Conservation (phyloP, 2,329 filamentous ascomycete species). For the Nectriaceae sp. region DNA sequence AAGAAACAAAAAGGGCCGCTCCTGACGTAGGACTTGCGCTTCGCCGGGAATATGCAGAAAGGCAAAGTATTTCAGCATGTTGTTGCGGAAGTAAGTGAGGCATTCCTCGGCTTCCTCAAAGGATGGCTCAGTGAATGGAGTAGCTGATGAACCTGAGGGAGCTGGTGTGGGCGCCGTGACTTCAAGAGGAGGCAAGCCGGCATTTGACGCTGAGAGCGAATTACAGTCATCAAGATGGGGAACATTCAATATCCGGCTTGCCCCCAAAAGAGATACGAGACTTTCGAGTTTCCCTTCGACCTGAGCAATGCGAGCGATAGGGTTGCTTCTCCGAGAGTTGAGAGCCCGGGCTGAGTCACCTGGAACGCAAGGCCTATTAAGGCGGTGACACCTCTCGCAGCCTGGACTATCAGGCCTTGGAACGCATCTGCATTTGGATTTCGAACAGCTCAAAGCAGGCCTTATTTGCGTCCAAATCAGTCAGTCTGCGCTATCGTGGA, state of each 20-base stretch:
- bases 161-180: neutral
- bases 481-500: neutral
- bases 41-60: neutral
- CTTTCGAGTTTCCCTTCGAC: neutral
- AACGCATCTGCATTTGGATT: conserved; percentile 3
- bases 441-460: conserved; percentile 1
- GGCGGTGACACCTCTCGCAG: conserved; percentile 5
- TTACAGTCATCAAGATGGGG: neutral
- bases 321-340: neutral
- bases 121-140: neutral
- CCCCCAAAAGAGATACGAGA: neutral
- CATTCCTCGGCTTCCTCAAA: neutral
- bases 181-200: neutral
- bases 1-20: neutral
- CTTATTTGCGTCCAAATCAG: conserved; percentile 6
- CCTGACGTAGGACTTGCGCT: neutral
- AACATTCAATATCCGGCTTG: neutral
- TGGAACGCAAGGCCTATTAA: neutral
- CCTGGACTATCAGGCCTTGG: neutral
- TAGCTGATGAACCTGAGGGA: neutral
- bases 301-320: neutral
- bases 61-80: conserved; percentile 1
- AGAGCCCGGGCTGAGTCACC: neutral
- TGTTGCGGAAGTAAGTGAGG: neutral
- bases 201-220: neutral